phyloP scores from a whole-genome alignment of 371 early-diverging fungal genomes.

The Blakeslea trispora region DNA sequence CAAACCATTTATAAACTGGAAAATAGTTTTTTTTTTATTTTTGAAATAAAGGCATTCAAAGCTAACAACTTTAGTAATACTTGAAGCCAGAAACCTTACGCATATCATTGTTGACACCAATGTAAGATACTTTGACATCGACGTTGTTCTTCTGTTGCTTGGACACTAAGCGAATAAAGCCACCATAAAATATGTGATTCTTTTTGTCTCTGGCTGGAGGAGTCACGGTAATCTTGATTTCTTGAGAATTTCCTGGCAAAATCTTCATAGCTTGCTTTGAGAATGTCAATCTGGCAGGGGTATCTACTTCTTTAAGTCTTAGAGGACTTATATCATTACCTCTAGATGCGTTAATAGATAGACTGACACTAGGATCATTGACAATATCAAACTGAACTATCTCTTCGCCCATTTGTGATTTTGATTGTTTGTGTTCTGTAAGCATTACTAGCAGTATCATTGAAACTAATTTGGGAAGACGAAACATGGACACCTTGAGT shows the following conservation, averaged over 20 bases:
- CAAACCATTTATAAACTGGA: too few relatives aligned
- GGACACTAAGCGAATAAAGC: constrained; percentile 23
- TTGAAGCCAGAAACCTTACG: too few relatives aligned
- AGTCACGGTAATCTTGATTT: constrained; percentile 35
- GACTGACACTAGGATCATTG: constrained; percentile 37
- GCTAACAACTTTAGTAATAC: too few relatives aligned
- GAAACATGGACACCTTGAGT: constrained; percentile 42
- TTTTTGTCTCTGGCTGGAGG: constrained; percentile 35
- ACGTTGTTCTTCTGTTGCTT: constrained; percentile 16
- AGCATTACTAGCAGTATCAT: constrained; percentile 52
- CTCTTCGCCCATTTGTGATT: constrained; percentile 55
- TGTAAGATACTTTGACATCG: not conserved
- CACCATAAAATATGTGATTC: constrained; percentile 35
- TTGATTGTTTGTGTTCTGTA: constrained; percentile 35
- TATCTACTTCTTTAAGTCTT: constrained; percentile 20
- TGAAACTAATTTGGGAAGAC: constrained; percentile 65
- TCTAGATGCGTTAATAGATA: constrained; percentile 22
- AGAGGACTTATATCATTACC: constrained; percentile 37
- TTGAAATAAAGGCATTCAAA: too few relatives aligned
- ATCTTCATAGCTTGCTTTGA: constrained; percentile 63
- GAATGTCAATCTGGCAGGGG: constrained; percentile 43
- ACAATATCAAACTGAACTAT: constrained; percentile 48
- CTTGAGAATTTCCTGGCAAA: constrained; percentile 53
- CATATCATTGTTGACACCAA: not conserved
- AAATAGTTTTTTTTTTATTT: too few relatives aligned